Base-by-base conservation (phyloP, 1,284 basidiomycete species). In the Neonothopanus nambi region DNA sequence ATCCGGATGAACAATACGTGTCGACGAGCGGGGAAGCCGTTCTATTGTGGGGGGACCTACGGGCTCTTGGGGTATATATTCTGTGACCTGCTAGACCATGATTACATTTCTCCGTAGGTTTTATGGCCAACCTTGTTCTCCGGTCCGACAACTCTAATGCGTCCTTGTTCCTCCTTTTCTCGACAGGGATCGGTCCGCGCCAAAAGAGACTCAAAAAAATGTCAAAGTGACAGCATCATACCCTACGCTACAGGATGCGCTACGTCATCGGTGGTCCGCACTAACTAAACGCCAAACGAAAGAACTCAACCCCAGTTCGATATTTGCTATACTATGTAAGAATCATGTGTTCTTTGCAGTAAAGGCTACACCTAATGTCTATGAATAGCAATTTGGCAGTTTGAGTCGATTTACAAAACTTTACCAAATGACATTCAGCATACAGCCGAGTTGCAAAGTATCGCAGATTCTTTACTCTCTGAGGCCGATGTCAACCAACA, bases 51-150 rank as follows among this genome's bases (percentile, higher is more conserved):
- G 0, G 89, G 89, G 8, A 87, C 90, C 11, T 95, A 93, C 67
- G 96, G 96, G n/a, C 77, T 96, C 56, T 77, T 88, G 45, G 97
- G 96, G 5, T 99, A 91, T 70, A 91, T 96, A 62, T 98, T 98
- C 68, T 91, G 92, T 56, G 95, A 99, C 68, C 79, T 99, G 44
- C 78, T 95, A 53, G 76, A 81, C 40, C 93, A 96, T 66, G 85
- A 93, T 59, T 95, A 90, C 67, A 82, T 97, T 57, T 76, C 84
- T 54, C 83, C 84, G 94, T 93, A 73, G 38, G 51, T 52, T 57
- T 55, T 54, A 51, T 36, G 51, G n/a, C 57, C 44, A 45, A n/a
- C n/a, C n/a, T n/a, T n/a, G 20, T 44, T 51, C 24, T 37, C 39
- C 41, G 50, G 42, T 55, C 48, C 21, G 48, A 56, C 40, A 28